Conservation (phyloP, 2,329 filamentous ascomycete genomes). For the Sarocladiaceae sp. region DNA sequence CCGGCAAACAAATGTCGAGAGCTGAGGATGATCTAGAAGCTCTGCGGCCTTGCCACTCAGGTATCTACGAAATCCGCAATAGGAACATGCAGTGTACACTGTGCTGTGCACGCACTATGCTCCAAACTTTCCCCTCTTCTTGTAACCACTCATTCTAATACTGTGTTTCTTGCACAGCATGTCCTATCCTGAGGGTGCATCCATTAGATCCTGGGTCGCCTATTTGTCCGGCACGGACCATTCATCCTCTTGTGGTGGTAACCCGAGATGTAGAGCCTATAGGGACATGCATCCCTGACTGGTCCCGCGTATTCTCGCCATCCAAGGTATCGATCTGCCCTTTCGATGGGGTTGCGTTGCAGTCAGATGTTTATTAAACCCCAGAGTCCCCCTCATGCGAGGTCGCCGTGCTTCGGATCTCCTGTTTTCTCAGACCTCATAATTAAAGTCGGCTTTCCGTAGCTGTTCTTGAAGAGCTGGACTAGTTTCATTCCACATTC, state of each 20-base stretch:
- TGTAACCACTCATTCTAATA: not conserved
- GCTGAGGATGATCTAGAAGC: too few species aligned
- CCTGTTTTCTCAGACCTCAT: not conserved
- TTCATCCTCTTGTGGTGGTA: not conserved
- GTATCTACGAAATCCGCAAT: too few species aligned
- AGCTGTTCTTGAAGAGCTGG: too few species aligned
- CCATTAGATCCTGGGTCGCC: not conserved
- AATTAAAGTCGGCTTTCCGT: too few species aligned
- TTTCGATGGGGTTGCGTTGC: not conserved
- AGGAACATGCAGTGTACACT: too few species aligned
- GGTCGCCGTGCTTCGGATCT: not conserved
- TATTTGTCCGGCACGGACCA: not conserved
- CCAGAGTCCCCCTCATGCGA: not conserved
- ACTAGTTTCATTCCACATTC: not conserved
- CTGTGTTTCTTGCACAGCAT: not conserved
- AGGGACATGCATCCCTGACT: not conserved
- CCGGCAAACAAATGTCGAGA: too few species aligned
- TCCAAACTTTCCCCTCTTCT: not conserved
- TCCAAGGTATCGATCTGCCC: slow-evolving; percentile 1
- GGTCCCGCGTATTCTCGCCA: not conserved
- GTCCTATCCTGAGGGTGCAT: not conserved
- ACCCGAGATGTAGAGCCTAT: not conserved
- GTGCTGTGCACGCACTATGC: too few species aligned
- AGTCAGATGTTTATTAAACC: slow-evolving; percentile 7
- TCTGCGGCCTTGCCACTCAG: too few species aligned